Evolutionary conservation across 192 early-diverging fungal genomes (phyloP).

Genomic region (Chytriomyces sp.): DNA sequence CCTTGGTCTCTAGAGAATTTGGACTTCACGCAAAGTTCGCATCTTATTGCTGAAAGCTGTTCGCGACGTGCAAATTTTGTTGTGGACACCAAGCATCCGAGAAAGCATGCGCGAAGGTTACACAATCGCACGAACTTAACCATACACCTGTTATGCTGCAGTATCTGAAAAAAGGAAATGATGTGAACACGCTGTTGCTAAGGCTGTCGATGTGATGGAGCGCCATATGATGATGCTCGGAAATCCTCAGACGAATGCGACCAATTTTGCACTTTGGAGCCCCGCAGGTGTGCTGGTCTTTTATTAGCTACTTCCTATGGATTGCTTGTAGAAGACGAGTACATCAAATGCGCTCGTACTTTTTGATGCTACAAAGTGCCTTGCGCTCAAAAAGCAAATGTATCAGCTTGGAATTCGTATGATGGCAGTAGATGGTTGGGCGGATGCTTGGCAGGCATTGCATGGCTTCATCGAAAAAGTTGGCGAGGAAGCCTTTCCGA

Average conservation of each 20-base stretch:
- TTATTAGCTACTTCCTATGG: conserved; percentile 44
- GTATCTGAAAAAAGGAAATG: conserved; percentile 64
- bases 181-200: conserved; percentile 37
- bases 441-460: conserved; percentile 43
- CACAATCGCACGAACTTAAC: conserved; percentile 78
- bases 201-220: conserved; percentile 48
- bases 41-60: conserved; percentile 48
- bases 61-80: conserved; percentile 23
- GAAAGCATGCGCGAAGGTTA: conserved; percentile 57
- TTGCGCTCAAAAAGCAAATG: conserved; percentile 31
- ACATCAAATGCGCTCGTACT: not conserved
- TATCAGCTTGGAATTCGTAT: conserved; percentile 43
- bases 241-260: conserved; percentile 41
- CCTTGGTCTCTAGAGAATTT: conserved; percentile 42
- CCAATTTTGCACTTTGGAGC: conserved; percentile 55
- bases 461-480: conserved; percentile 49
- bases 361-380: not conserved
- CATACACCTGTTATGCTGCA: conserved; percentile 73
- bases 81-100: not conserved
- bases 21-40: conserved; percentile 58
- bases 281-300: conserved; percentile 53
- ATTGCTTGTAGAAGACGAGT: conserved; percentile 42
- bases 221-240: conserved; percentile 44
- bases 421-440: conserved; percentile 44
- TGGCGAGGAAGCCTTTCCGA: conserved; percentile 40